Percentiles rank a stretch among this genome's conserved stretches.
These are phyloP conservation scores for Globisporangium cederbergense DNA, from an alignment of 352 stramenopile species.

Conservation along the genomic window DNA sequence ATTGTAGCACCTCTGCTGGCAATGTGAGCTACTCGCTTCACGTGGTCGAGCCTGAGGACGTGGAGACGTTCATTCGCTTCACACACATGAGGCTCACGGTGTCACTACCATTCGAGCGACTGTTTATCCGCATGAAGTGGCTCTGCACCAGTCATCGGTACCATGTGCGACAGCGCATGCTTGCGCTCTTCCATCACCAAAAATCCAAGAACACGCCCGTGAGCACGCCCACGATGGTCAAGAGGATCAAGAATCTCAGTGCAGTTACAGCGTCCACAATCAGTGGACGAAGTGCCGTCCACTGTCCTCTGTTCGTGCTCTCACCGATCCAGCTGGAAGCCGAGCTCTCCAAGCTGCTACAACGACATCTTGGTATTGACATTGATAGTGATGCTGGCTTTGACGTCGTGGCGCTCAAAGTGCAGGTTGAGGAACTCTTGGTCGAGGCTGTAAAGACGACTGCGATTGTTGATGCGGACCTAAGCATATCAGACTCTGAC, in stretches of 20 bases:
- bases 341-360: conserved; percentile 27
- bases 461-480: conserved; percentile 2
- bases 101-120: conserved; percentile 28
- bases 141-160: conserved; percentile 48
- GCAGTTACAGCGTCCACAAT: conserved; percentile 2
- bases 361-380: conserved; percentile 5
- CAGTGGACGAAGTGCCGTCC: conserved; percentile 13
- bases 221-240: conserved; percentile 9
- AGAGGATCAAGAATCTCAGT: conserved; percentile 18
- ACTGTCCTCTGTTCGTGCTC: conserved; percentile 43
- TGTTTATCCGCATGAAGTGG: conserved; percentile 41
- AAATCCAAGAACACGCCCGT: conserved; percentile 22
- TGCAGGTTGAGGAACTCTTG: conserved; percentile 18
- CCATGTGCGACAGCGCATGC: conserved; percentile 50
- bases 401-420: conserved; percentile 15
- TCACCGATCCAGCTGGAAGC: conserved; percentile 26
- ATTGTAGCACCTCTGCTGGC: too few relatives aligned
- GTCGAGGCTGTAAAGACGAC: not conserved
- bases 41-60: conserved; percentile 18
- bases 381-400: conserved; percentile 8
- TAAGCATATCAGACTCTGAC: not conserved
- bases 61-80: conserved; percentile 36
- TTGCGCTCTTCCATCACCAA: conserved; percentile 38
- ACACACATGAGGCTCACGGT: conserved; percentile 23
- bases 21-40: not conserved